Evolutionary conservation across 306 rosid genomes (phyloP), one percentile per base, ranked within the genome.

Genomic region (Rosa multiflora): DNA sequence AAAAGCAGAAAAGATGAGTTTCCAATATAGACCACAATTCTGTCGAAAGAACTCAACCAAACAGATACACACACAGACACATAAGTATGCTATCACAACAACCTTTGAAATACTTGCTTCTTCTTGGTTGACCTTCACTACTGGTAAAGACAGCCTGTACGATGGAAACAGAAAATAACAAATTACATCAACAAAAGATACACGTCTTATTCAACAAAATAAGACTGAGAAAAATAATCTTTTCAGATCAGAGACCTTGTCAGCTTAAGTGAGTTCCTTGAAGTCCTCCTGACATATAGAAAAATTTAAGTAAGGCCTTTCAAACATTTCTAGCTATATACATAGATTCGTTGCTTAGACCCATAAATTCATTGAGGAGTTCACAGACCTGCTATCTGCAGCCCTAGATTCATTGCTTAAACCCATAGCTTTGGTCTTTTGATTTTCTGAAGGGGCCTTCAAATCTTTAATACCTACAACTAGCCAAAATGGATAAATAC

Each of bases 61-160:
- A 23, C 37, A 66, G 9, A 14, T 18, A 35, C 46, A 66, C 49
- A 39, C 18, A 23, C 17, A 61, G 7, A 52, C 40, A 61, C 40
- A 61, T 11, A 67, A 35, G 11, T 73, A 70, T 63, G 70, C 47
- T 63, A 77, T 53, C 55, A 77, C 29, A 20, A 53, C 73, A 53
- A 92, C 95, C 97, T 92, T 88, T 39, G 72, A 66, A 70, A 72
- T 88, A 78, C 77, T 85, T 21, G 73, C 56, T 79, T 76, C 84
- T 74, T 72, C 85, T 74, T 81, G 82, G 80, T 69, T 81, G 78
- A 80, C 88, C 88, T 87, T 88, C 44, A 84, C 80, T 59, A 87
- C 86, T 2, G 97, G 92, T 72, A 94, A 84, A 76, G 98, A 94
- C 77, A 78, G 87, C 91, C 97, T 90, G 84, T 87, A 87, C 76